phyloP scores from a whole-genome alignment of 2,329 filamentous ascomycete genomes.

The Ceratocystis diversiconidia region DNA sequence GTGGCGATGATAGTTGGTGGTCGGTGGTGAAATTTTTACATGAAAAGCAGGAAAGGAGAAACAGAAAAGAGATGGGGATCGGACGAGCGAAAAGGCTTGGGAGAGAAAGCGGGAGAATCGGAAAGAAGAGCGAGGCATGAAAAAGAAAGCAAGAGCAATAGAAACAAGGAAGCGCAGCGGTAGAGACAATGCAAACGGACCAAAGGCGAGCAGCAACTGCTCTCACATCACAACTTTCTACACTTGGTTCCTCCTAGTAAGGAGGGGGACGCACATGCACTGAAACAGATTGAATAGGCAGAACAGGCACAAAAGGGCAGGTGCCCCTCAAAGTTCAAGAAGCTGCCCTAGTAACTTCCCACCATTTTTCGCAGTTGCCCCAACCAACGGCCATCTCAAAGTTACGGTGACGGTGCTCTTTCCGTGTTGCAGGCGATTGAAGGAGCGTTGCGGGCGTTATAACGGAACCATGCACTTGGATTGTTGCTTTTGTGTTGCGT shows the following conservation, averaged over 20 bases:
- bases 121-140: background rate
- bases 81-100: background rate
- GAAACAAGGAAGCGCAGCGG: background rate
- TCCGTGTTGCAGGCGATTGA: conserved; percentile 8
- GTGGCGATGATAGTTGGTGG: too few species aligned
- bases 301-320: background rate
- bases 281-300: background rate
- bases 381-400: background rate
- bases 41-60: background rate
- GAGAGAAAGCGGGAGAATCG: background rate
- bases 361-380: background rate
- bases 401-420: conserved; percentile 4
- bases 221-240: background rate
- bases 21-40: too few species aligned
- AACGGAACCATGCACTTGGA: conserved; percentile 10
- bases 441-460: conserved; percentile 15
- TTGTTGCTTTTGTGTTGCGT: background rate
- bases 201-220: background rate
- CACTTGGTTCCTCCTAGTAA: background rate
- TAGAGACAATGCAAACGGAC: background rate
- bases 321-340: background rate
- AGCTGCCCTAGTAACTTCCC: background rate
- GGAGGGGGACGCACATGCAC: background rate
- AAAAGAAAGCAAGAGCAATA: background rate
- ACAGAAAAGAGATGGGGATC: background rate